Evolutionary conservation across 2,329 filamentous ascomycete species (phyloP).

Genomic region (Xylariaceae sp.): DNA sequence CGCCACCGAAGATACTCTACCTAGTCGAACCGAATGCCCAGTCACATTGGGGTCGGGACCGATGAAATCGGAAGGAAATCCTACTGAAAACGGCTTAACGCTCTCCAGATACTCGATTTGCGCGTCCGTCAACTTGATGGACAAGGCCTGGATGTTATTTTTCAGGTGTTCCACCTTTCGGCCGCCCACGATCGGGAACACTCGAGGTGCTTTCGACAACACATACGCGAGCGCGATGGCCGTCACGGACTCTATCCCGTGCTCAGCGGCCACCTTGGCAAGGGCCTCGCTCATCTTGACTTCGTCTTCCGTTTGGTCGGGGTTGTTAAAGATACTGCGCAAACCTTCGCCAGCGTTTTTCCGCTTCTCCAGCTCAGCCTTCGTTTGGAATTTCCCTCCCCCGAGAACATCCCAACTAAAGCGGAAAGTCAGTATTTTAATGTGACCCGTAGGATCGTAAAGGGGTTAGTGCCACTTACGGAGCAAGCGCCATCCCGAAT

Average conservation of each 20-base stretch:
- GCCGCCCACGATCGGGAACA: constrained; percentile 55
- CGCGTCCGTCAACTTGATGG: constrained; percentile 48
- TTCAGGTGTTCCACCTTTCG: constrained; percentile 53
- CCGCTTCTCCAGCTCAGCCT: constrained; percentile 38
- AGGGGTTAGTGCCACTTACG: constrained; percentile 28
- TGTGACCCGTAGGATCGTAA: neutral
- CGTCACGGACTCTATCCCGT: constrained; percentile 57
- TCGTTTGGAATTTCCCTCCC: constrained; percentile 49
- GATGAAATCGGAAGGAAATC: constrained; percentile 46
- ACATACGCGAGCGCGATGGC: constrained; percentile 58
- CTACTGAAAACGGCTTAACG: constrained; percentile 53
- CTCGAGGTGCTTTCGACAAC: constrained; percentile 48
- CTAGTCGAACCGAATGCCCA: neutral
- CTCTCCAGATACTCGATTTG: constrained; percentile 56
- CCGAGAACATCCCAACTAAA: constrained; percentile 56
- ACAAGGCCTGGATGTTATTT: constrained; percentile 57
- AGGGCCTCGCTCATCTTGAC: constrained; percentile 59
- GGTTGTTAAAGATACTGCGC: constrained; percentile 32
- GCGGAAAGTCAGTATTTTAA: neutral
- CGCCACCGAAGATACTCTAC: neutral
- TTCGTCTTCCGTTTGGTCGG: constrained; percentile 49
- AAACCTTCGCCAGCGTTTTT: constrained; percentile 43
- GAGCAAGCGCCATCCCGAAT: constrained; percentile 55
- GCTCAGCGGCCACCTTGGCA: constrained; percentile 59
- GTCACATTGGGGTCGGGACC: neutral